These are phyloP conservation scores for Cladophialophora psammophila DNA, from an alignment of 2,329 filamentous ascomycete genomes.

Conservation along the genomic window DNA sequence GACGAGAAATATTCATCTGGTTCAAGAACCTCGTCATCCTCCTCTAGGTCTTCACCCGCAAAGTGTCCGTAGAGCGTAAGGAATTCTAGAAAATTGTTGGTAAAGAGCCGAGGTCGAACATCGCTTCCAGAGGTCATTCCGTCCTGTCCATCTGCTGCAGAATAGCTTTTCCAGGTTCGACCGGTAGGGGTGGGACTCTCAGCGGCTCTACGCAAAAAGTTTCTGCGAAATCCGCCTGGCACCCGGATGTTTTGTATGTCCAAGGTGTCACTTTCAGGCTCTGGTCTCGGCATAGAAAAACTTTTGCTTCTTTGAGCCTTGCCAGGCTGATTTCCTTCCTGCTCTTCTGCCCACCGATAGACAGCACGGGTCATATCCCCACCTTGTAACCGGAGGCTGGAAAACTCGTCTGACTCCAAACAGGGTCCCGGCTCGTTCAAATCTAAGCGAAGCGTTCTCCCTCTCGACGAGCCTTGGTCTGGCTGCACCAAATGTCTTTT, in stretches of 20 bases:
- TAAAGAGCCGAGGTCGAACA: conserved; percentile 71
- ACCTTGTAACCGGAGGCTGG: conserved; percentile 88
- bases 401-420: conserved; percentile 80
- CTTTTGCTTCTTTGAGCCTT: conserved; percentile 81
- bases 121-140: conserved; percentile 46
- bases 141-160: conserved; percentile 48
- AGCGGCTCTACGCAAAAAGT: conserved; percentile 82
- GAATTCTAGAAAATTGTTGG: conserved; percentile 94
- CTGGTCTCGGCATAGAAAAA: conserved; percentile 78
- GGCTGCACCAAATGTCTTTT: conserved; percentile 85
- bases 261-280: conserved; percentile 78
- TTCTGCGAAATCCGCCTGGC: conserved; percentile 89
- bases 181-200: conserved; percentile 64
- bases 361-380: conserved; percentile 94
- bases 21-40: conserved; percentile 87
- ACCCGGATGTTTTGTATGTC: conserved; percentile 92
- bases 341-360: conserved; percentile 95
- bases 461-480: conserved; percentile 51
- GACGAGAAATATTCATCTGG: conserved; percentile 93
- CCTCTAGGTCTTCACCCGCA: conserved; percentile 93
- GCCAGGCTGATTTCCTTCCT: conserved; percentile 67
- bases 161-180: conserved; percentile 39
- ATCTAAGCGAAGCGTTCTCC: conserved; percentile 45
- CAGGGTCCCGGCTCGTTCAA: conserved; percentile 43
- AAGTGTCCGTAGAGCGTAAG: conserved; percentile 96